These are phyloP conservation scores for Fusarium zealandicum DNA, from an alignment of 2,329 filamentous ascomycete genomes.

Conservation along the genomic window DNA sequence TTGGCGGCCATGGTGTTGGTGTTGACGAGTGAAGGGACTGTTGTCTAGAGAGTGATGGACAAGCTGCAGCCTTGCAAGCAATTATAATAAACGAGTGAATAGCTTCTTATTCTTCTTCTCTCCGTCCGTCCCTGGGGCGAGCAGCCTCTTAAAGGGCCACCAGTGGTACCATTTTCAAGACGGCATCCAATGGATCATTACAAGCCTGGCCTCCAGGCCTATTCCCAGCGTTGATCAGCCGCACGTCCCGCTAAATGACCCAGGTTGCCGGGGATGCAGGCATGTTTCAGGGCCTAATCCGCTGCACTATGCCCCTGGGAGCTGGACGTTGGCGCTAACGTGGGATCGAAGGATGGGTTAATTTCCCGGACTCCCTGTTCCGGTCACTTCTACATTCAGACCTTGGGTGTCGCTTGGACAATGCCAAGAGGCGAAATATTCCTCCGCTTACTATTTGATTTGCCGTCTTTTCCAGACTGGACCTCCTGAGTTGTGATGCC, in stretches of 20 bases:
- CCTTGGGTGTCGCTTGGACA: not conserved
- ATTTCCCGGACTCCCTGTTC: constrained; percentile 19
- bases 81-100: not conserved
- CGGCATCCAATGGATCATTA: not conserved
- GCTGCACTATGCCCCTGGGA: constrained; percentile 3
- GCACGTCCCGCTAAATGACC: constrained; percentile 9
- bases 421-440: not conserved
- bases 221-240: constrained; percentile 22
- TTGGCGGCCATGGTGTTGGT: constrained; percentile 39
- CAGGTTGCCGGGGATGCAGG: constrained; percentile 7
- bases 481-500: not conserved
- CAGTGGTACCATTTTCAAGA: not conserved
- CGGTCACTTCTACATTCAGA: constrained; percentile 16
- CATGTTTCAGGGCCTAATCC: not conserved
- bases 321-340: not conserved
- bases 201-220: not conserved
- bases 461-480: not conserved
- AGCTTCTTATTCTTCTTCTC: not conserved
- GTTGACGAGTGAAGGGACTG: constrained; percentile 18
- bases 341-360: constrained; percentile 2
- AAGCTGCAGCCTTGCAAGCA: not conserved
- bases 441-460: too few relatives aligned
- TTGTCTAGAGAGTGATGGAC: not conserved
- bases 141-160: constrained; percentile 18
- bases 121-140: not conserved